Conservation (phyloP, 1,284 basidiomycete species). For the Cystobasidiaceae sp. region DNA sequence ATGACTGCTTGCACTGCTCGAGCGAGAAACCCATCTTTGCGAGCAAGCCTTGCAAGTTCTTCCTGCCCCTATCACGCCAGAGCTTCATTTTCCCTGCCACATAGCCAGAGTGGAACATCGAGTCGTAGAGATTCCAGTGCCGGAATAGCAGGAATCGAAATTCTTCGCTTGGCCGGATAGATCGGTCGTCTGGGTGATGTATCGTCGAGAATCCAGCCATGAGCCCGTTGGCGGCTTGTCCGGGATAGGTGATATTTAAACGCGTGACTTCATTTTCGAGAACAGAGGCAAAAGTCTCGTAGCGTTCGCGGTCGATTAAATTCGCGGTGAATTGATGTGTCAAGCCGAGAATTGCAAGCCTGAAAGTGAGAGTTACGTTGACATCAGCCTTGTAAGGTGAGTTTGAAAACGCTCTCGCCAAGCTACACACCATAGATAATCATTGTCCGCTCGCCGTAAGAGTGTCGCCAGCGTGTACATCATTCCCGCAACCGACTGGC, state of each 20-base stretch:
- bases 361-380: too few species aligned
- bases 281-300: conserved; percentile 71
- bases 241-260: conserved; percentile 54
- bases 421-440: conserved; percentile 78
- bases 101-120: conserved; percentile 96
- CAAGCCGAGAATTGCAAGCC: conserved; percentile 88
- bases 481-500: conserved; percentile 81
- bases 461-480: conserved; percentile 85
- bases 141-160: conserved; percentile 89
- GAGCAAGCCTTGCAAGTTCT: conserved; percentile 79
- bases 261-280: conserved; percentile 85
- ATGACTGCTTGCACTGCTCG: conserved; percentile 85
- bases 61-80: conserved; percentile 90
- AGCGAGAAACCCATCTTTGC: conserved; percentile 99
- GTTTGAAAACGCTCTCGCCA: too few species aligned
- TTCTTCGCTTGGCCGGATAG: conserved; percentile 74
- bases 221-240: conserved; percentile 50
- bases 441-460: conserved; percentile 85
- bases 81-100: conserved; percentile 91
- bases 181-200: conserved; percentile 61
- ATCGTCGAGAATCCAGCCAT: neutral
- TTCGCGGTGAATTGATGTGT: conserved; percentile 87
- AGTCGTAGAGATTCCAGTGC: conserved; percentile 96
- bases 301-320: conserved; percentile 77
- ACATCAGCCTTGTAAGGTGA: too few species aligned